These are phyloP conservation scores for Tephrocybe rancida DNA, from an alignment of 768 basidiomycete species.

Conservation along the genomic window DNA sequence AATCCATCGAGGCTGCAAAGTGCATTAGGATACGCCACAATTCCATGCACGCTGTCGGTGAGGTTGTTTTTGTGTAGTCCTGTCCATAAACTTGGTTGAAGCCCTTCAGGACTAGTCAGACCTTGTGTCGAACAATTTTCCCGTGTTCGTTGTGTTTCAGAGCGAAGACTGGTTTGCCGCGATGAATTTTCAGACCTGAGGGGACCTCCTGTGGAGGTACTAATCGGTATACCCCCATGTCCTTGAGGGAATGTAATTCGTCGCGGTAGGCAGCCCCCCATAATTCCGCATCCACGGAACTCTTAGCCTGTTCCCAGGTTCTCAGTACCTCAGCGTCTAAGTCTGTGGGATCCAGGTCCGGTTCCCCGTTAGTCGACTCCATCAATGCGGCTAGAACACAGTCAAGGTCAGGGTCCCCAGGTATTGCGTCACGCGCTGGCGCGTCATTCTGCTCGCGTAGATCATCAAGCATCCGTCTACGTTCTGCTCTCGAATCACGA, in stretches of 20 bases:
- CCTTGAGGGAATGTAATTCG: too few species aligned
- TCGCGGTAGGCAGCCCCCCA: neutral
- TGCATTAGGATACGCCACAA: conserved; percentile 35
- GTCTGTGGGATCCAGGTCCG: conserved; percentile 1
- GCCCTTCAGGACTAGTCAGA: conserved; percentile 40
- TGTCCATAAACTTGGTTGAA: conserved; percentile 43
- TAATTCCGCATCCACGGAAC: conserved; percentile 15
- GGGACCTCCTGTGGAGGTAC: neutral
- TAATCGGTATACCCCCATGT: neutral
- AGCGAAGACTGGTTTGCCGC: too few species aligned
- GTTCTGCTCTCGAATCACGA: neutral
- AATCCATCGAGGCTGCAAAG: conserved; percentile 32
- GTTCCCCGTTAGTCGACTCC: too few species aligned
- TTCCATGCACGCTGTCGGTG: too few species aligned
- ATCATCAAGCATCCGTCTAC: neutral
- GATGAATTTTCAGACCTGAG: conserved; percentile 18
- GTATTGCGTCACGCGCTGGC: too few species aligned
- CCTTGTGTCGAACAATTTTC: conserved; percentile 26
- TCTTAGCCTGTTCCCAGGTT: too few species aligned
- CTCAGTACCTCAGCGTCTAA: conserved; percentile 8
- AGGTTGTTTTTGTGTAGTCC: too few species aligned
- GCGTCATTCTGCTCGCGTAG: neutral
- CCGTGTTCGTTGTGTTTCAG: conserved; percentile 34
- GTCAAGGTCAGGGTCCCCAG: neutral
- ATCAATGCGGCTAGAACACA: neutral